Conservation (phyloP, 1,284 basidiomycete species). For the Marasmius tenuissimus region DNA sequence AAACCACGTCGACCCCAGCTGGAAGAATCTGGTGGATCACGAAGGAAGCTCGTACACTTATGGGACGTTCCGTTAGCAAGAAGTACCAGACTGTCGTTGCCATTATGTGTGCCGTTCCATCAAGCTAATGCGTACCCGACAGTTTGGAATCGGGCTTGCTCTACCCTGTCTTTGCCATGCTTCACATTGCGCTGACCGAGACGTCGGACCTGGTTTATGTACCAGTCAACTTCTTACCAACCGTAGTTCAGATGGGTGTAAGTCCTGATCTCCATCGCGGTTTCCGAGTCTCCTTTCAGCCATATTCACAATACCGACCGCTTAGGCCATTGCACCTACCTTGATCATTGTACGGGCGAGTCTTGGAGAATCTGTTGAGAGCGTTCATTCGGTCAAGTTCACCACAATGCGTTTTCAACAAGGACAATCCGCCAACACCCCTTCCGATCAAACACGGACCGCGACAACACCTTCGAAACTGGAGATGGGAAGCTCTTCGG, state of each 20-base stretch:
- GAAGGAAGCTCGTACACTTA: not conserved
- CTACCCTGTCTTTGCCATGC: not conserved
- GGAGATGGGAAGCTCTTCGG: too few species aligned
- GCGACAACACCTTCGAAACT: too few species aligned
- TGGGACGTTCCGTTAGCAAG: not conserved
- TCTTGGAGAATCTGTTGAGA: not conserved
- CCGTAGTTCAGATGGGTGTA: not conserved
- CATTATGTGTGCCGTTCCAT: not conserved
- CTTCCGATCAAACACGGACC: too few species aligned
- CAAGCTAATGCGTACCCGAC: not conserved
- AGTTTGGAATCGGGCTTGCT: not conserved
- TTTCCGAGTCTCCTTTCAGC: not conserved
- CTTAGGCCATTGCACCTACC: not conserved
- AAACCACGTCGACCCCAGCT: not conserved
- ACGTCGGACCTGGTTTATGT: not conserved
- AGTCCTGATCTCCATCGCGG: not conserved
- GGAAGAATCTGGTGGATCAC: not conserved
- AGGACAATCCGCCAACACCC: too few species aligned
- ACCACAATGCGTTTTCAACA: too few species aligned
- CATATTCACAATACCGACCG: too few species aligned
- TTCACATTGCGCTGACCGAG: not conserved
- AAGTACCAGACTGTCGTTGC: not conserved
- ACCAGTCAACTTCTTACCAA: not conserved
- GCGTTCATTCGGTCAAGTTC: not conserved
- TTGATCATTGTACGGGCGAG: not conserved